These are phyloP conservation scores for Sporothrix brunneoviolacea DNA, from an alignment of 2,329 filamentous ascomycete genomes.

Conservation along the genomic window DNA sequence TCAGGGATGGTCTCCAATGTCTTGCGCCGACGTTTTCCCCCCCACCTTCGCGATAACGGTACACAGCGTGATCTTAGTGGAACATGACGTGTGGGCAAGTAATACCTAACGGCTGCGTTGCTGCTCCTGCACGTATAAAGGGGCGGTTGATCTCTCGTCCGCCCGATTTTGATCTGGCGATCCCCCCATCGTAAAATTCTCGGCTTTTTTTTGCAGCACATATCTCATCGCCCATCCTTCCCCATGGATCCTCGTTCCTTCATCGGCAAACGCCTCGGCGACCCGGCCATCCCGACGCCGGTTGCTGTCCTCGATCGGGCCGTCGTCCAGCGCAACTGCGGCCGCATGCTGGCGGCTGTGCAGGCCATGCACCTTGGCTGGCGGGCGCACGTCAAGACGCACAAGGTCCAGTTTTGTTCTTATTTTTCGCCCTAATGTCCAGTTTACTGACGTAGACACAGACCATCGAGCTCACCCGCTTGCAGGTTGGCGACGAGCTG, in stretches of 20 bases:
- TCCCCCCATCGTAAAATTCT: no score
- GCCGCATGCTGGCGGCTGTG: slow-evolving; percentile 61
- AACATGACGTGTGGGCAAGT: slow-evolving; percentile 2
- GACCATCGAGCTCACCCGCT: slow-evolving; percentile 22
- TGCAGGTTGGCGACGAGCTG: slow-evolving; percentile 15
- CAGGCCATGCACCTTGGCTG: slow-evolving; percentile 56
- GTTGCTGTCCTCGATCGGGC: slow-evolving; percentile 62
- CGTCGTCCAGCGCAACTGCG: slow-evolving; percentile 61
- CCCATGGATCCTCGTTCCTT: slow-evolving; percentile 29
- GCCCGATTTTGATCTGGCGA: background rate
- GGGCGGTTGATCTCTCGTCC: no score
- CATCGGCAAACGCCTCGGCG: slow-evolving; percentile 45
- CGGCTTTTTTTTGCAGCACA: background rate
- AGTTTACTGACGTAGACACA: slow-evolving; percentile 6
- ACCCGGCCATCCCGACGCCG: slow-evolving; percentile 57
- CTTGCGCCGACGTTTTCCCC: no score
- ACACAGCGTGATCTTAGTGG: slow-evolving; percentile 7
- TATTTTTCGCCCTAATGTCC: background rate
- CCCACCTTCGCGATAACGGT: slow-evolving; percentile 1
- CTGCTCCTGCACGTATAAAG: background rate
- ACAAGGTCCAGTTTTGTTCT: slow-evolving; percentile 51
- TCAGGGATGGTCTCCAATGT: no score
- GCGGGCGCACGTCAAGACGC: slow-evolving; percentile 75
- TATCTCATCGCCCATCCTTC: background rate
- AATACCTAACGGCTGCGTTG: no score